Evolutionary conservation across 805 yeast genomes (phyloP), one percentile per base, ranked within the genome.

Genomic region (Alloascoidea hylecoeti): DNA sequence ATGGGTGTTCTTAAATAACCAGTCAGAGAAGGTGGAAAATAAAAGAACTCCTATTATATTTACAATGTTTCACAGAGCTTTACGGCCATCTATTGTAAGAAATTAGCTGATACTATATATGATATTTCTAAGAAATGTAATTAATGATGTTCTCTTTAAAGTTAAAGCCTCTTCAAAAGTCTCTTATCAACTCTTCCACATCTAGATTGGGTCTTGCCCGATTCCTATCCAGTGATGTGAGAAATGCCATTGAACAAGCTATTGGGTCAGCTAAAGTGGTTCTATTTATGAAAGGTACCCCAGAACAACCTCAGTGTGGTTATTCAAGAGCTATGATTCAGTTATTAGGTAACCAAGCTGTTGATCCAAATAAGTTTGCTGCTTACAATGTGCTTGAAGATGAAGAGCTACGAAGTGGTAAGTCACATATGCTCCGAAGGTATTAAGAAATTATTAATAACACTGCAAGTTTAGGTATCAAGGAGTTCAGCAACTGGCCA

Each of bases 271-370:
- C 97, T 1, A 95, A 95, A 5, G 97, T 92, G 15, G 98, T 92
- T 5, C 66, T 92, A 34, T 92, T 92, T 63, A 92, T 92, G 98
- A 92, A 92, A 61, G 98, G 98, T 14, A 89, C 96, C 2, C 98
- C 98, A 14, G 94, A 89, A 51, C 86, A 81, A 42, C 98, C 98
- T 33, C 94, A 85, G 50, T 92, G 99, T 65, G 98, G 99, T 0
- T 92, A 92, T 52, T 86, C 96, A 9, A 74, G 95, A 53, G 94
- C 95, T 39, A 82, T 97, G 9, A 88, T 92, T 48, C 92, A 84
- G 54, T 71, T 88, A 38, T 68, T 92, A 42, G 97, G 98, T 12
- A 89, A 85, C 54, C 94, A 89, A 55, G 98, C 98, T 41, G 96
- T 92, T 15, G 96, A 92, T 58, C 98, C 98, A 5, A 70, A 63